Conservation (phyloP, 1,284 basidiomycete species). For the Pulchroboletus neoregius region DNA sequence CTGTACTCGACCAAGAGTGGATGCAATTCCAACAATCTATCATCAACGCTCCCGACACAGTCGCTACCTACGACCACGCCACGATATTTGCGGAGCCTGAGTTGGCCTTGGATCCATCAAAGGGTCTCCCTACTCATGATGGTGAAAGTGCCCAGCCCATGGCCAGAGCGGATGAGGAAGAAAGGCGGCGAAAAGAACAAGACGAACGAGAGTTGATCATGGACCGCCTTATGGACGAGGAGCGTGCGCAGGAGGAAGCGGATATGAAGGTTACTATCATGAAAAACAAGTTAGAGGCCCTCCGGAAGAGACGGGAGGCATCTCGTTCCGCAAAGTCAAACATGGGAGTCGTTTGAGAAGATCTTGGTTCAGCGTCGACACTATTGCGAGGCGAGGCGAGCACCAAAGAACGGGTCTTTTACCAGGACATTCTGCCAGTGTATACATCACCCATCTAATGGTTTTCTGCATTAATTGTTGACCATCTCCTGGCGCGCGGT, state of each 20-base stretch:
- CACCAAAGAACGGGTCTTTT: too few relatives aligned
- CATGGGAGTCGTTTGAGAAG: constrained; percentile 14
- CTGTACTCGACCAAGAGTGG: constrained; percentile 60
- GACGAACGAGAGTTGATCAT: constrained; percentile 79
- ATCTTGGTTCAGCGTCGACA: not conserved
- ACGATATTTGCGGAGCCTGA: constrained; percentile 69
- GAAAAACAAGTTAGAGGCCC: constrained; percentile 59
- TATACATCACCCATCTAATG: too few relatives aligned
- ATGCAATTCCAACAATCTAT: constrained; percentile 65
- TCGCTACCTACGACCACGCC: constrained; percentile 59
- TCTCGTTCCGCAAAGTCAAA: constrained; percentile 32
- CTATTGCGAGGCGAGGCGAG: not conserved
- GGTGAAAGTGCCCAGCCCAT: constrained; percentile 24
- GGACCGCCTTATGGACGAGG: constrained; percentile 76
- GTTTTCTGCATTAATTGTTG: too few relatives aligned
- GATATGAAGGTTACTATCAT: constrained; percentile 66
- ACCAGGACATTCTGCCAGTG: too few relatives aligned
- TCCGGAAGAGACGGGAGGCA: constrained; percentile 54
- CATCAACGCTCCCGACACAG: constrained; percentile 38
- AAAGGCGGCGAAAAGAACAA: constrained; percentile 48
- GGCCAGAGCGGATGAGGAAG: constrained; percentile 41
- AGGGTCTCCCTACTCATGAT: constrained; percentile 50
- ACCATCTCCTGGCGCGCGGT: too few relatives aligned
- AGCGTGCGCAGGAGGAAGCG: constrained; percentile 78
- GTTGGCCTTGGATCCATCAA: constrained; percentile 42